These are phyloP conservation scores for Fusarium sp. DNA, from an alignment of 2,329 filamentous ascomycete species.

Conservation along the genomic window DNA sequence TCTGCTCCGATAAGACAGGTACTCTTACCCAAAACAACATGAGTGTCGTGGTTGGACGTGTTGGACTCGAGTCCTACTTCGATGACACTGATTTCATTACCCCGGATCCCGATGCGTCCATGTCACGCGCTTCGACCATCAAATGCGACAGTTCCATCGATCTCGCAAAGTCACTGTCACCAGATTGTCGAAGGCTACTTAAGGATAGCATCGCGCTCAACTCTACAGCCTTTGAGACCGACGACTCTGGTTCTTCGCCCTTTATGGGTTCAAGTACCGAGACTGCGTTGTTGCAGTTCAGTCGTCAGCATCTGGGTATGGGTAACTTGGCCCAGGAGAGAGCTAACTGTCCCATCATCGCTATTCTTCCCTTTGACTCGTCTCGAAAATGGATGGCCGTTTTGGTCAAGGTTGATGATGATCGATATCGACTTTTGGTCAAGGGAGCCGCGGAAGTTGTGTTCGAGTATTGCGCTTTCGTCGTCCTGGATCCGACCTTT, in stretches of 20 bases:
- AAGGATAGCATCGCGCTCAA: constrained; percentile 59
- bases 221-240: constrained; percentile 66
- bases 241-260: constrained; percentile 49
- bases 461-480: constrained; percentile 57
- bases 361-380: constrained; percentile 67
- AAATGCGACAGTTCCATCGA: constrained; percentile 47
- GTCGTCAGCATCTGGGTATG: constrained; percentile 62
- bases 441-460: constrained; percentile 70
- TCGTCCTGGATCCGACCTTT: constrained; percentile 59
- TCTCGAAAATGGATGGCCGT: constrained; percentile 68
- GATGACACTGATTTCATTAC: constrained; percentile 50
- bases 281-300: constrained; percentile 63
- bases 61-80: constrained; percentile 57
- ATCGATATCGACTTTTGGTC: constrained; percentile 62
- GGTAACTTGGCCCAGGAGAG: constrained; percentile 59
- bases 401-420: constrained; percentile 59
- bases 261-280: constrained; percentile 69
- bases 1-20: constrained; percentile 75
- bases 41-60: constrained; percentile 68
- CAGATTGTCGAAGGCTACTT: constrained; percentile 52
- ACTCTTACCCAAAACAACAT: constrained; percentile 74
- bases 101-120: constrained; percentile 34
- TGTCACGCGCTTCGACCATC: constrained; percentile 38
- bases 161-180: constrained; percentile 49
- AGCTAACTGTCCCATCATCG: constrained; percentile 57